These are phyloP conservation scores for Mycena indigotica DNA, from an alignment of 768 basidiomycete species.

Conservation along the genomic window DNA sequence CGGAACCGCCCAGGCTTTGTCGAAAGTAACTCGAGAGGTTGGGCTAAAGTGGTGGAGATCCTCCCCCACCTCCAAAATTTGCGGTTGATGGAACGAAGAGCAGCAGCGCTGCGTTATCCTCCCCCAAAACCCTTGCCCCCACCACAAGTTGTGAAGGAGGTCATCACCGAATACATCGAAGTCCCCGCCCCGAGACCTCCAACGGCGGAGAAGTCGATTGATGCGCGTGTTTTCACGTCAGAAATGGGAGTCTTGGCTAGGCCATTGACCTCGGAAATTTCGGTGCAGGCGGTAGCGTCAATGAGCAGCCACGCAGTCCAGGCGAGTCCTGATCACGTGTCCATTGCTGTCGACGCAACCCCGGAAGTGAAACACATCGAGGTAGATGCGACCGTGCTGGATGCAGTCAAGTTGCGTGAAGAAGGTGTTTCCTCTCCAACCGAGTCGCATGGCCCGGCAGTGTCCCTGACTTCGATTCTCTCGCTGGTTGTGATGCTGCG, in stretches of 20 bases:
- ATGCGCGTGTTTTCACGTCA: slow-evolving; percentile 49
- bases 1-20: slow-evolving; percentile 71
- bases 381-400: slow-evolving; percentile 43
- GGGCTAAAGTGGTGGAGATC: slow-evolving; percentile 69
- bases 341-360: slow-evolving; percentile 54
- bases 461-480: slow-evolving; percentile 41
- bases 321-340: slow-evolving; percentile 39
- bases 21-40: slow-evolving; percentile 65
- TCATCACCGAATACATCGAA: slow-evolving; percentile 20
- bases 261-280: slow-evolving; percentile 37
- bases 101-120: slow-evolving; percentile 27
- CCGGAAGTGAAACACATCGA: slow-evolving; percentile 47
- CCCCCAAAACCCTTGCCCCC: background rate
- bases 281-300: slow-evolving; percentile 40
- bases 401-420: slow-evolving; percentile 1
- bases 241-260: slow-evolving; percentile 45
- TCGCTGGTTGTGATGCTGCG: slow-evolving; percentile 50
- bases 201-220: slow-evolving; percentile 47
- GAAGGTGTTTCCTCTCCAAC: background rate
- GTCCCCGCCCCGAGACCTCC: slow-evolving; percentile 14
- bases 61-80: slow-evolving; percentile 74
- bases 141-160: slow-evolving; percentile 13
- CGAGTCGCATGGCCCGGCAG: slow-evolving; percentile 22
- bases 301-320: slow-evolving; percentile 42
- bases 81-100: slow-evolving; percentile 61